phyloP scores from a whole-genome alignment of 306 rosid genomes.

The Luffa acutangula region DNA sequence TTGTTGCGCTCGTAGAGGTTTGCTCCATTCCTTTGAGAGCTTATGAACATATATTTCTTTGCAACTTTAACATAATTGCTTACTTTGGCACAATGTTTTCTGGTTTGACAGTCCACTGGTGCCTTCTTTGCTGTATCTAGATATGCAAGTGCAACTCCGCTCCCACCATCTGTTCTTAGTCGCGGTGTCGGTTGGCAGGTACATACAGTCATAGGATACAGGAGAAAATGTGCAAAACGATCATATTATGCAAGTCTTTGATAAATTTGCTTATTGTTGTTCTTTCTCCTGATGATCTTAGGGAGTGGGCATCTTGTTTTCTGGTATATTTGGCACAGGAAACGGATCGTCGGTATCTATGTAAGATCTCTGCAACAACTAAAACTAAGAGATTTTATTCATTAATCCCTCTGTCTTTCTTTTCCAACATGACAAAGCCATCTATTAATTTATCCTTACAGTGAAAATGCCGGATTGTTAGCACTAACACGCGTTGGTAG shows the following conservation, averaged over 20 bases:
- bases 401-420: neutral
- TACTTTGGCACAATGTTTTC: neutral
- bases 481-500: slow-evolving; percentile 95
- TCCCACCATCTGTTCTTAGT: slow-evolving; percentile 87
- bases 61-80: neutral
- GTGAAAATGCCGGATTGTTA: slow-evolving; percentile 90
- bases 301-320: slow-evolving; percentile 87
- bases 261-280: neutral
- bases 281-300: slow-evolving; percentile 18
- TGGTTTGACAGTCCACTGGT: slow-evolving; percentile 66
- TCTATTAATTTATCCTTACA: slow-evolving; percentile 12
- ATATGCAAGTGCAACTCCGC: slow-evolving; percentile 86
- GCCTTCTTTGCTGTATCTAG: slow-evolving; percentile 77
- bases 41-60: neutral
- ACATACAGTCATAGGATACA: neutral
- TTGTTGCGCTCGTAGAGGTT: slow-evolving; percentile 94
- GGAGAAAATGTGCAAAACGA: neutral
- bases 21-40: neutral
- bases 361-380: slow-evolving; percentile 34
- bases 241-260: neutral
- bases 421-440: neutral
- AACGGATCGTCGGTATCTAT: slow-evolving; percentile 85
- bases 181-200: slow-evolving; percentile 99
- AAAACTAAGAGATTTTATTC: slow-evolving; percentile 2
- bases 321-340: slow-evolving; percentile 90